Percentiles rank a stretch among this genome's conserved stretches.
Conservation (phyloP, 768 basidiomycete genomes). For the Hysterangium stoloniferum region DNA sequence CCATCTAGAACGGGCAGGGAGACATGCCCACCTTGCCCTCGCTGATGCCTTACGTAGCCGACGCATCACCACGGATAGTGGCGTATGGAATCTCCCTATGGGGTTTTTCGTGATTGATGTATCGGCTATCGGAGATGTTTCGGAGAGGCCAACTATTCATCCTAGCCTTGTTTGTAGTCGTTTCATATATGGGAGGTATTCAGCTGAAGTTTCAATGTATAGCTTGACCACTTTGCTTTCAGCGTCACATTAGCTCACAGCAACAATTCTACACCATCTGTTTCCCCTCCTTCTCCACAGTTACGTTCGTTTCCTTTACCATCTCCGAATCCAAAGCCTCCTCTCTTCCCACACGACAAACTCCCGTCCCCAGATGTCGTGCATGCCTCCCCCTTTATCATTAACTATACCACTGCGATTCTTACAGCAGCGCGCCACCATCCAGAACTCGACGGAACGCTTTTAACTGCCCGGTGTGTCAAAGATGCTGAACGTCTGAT, state of each 20-base stretch:
- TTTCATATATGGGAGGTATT: neutral
- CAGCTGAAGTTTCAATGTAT: neutral
- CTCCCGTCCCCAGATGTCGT: constrained; percentile 19
- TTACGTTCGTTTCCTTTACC: neutral
- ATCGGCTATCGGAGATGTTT: constrained; percentile 48
- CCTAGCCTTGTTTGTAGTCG: constrained; percentile 43
- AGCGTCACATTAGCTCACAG: constrained; percentile 41
- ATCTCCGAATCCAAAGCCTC: neutral
- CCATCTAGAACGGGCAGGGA: constrained; percentile 4
- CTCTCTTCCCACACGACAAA: neutral
- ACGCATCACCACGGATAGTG: constrained; percentile 18
- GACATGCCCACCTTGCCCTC: constrained; percentile 8
- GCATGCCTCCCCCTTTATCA: constrained; percentile 21
- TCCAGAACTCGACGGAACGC: constrained; percentile 56
- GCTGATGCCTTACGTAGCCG: constrained; percentile 1
- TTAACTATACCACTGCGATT: constrained; percentile 27
- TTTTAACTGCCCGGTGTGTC: constrained; percentile 54
- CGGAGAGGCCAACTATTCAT: constrained; percentile 59
- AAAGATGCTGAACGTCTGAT: constrained; percentile 61
- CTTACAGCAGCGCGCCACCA: constrained; percentile 70
- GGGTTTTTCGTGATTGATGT: constrained; percentile 70
- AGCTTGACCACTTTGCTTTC: constrained; percentile 79
- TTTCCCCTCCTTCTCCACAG: constrained; percentile 23
- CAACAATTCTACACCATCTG: constrained; percentile 24
- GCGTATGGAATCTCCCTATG: constrained; percentile 52